Base-by-base conservation (phyloP, 2,329 filamentous ascomycete genomes). In the Elsinoe australis region DNA sequence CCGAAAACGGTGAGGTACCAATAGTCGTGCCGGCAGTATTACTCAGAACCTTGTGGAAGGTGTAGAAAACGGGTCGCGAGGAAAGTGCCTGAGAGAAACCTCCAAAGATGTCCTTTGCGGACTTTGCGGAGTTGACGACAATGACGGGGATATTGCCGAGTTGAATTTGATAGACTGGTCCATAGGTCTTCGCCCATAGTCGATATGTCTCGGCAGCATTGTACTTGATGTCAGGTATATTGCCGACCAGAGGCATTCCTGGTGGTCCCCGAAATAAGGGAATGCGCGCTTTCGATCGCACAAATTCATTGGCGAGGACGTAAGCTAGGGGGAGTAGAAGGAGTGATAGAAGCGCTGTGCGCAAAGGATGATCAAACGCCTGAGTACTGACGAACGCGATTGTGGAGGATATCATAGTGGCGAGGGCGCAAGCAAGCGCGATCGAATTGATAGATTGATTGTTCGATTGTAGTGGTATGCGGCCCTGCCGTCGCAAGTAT, bases 21-120 rank as follows among this genome's bases (percentile, higher is more conserved):
- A 84, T 83, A 0, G 80, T 84, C 0, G 79, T 83, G 4, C 80
- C 79, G 1, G 79, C 75, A 0, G 80, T 83, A 34, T 80, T 78
- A 2, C 77, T 80, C 1, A 82, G 68, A 2, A 82, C 74, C 53
- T 69, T 70, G 46, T 71, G 68, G 51, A 71, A 71, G 1, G 68
- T 70, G 58, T 68, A 69, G 49, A 71, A 68, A 4, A 69, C 65
- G 0, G 68, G 68, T 14, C 67, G 56, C 4, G 64, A 67, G 49
- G 63, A 67, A 46, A 70, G 53, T 2, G 66, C 66, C 50, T 68
- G 64, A 39, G 64, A 67, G 47, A 69, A 63, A 8, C 64, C 60
- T 12, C 67, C 66, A 35, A 71, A 70, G 18, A 70, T 59, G 49
- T 64, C 64, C 45, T 58, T 62, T 26, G 67, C 67, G 7, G 65